These are phyloP conservation scores for Microdochium trichocladiopsis DNA, from an alignment of 2,329 filamentous ascomycete genomes.

Conservation along the genomic window DNA sequence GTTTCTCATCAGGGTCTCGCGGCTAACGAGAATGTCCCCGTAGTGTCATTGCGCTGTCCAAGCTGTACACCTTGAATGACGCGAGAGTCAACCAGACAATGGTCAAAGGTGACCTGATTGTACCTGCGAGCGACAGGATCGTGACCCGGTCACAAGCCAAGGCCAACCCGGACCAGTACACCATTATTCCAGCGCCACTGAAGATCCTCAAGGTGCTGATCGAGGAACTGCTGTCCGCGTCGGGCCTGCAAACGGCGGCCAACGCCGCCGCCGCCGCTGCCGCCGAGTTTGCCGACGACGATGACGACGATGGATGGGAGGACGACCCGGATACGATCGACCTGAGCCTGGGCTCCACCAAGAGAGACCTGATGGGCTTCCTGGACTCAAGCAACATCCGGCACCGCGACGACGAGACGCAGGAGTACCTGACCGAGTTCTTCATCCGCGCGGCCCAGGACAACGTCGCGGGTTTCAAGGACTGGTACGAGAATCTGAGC, in stretches of 20 bases:
- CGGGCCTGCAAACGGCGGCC: conserved; percentile 54
- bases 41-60: conserved; percentile 86
- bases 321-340: conserved; percentile 74
- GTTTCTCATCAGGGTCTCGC: background rate
- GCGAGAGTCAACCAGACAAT: conserved; percentile 68
- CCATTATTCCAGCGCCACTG: conserved; percentile 75
- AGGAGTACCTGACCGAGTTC: conserved; percentile 76
- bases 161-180: conserved; percentile 85
- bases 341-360: conserved; percentile 61
- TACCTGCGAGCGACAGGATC: conserved; percentile 73
- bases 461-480: conserved; percentile 47
- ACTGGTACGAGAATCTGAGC: conserved; percentile 49
- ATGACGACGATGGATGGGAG: conserved; percentile 82
- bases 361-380: conserved; percentile 75
- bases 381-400: conserved; percentile 53
- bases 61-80: conserved; percentile 83
- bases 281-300: conserved; percentile 49
- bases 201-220: conserved; percentile 97
- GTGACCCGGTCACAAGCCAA: conserved; percentile 90
- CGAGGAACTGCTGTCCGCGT: conserved; percentile 80
- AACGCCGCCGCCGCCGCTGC: conserved; percentile 55
- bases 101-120: conserved; percentile 88
- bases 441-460: conserved; percentile 58
- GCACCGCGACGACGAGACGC: conserved; percentile 82
- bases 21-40: conserved; percentile 18